Evolutionary conservation across 2,329 filamentous ascomycete genomes (phyloP).

Genomic region (Aspergillus brunneoviolaceus): DNA sequence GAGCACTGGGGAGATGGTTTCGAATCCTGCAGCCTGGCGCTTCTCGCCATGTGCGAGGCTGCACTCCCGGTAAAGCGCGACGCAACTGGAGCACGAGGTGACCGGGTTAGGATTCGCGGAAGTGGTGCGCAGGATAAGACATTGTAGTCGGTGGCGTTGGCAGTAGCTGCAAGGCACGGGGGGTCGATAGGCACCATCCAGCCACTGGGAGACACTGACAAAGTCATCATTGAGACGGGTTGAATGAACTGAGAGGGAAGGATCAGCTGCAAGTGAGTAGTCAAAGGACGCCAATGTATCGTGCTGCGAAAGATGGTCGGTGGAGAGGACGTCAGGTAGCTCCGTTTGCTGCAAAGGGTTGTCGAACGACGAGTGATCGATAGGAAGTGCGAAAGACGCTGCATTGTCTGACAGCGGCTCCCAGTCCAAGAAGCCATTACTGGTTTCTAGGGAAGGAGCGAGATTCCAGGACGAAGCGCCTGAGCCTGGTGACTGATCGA

Average conservation of each 20-base stretch:
- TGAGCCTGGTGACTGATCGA: not conserved
- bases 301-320: not conserved
- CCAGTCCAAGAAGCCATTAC: not conserved
- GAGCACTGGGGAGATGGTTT: conserved; percentile 49
- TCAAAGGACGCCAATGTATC: not conserved
- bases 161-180: conserved; percentile 48
- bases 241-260: not conserved
- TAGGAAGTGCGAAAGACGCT: not conserved
- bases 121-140: conserved; percentile 50
- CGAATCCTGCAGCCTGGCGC: conserved; percentile 47
- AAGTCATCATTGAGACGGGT: conserved; percentile 9
- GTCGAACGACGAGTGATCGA: not conserved
- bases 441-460: not conserved
- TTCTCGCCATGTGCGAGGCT: conserved; percentile 50
- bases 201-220: conserved; percentile 32
- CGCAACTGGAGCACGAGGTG: conserved; percentile 52
- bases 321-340: not conserved
- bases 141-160: conserved; percentile 47
- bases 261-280: not conserved
- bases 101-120: conserved; percentile 51
- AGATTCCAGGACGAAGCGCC: not conserved
- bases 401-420: not conserved
- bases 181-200: conserved; percentile 46
- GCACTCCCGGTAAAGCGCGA: conserved; percentile 52
- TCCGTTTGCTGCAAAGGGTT: not conserved